phyloP scores from a whole-genome alignment of 2,329 filamentous ascomycete species.

The Venturia pyrina region DNA sequence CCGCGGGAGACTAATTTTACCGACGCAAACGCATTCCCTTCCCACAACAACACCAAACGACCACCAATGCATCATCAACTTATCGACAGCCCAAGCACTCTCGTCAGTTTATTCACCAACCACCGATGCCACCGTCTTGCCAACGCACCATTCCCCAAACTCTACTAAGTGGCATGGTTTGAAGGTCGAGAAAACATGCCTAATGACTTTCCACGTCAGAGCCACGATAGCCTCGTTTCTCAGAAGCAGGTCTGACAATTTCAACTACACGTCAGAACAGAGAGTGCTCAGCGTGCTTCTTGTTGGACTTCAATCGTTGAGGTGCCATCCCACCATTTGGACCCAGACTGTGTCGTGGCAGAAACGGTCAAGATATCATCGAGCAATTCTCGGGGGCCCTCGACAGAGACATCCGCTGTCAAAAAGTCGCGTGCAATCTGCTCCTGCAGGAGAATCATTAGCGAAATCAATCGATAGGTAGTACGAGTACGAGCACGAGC shows the following conservation, averaged over 20 bases:
- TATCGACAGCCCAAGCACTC: not conserved
- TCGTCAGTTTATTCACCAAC: not conserved
- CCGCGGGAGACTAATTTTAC: no score
- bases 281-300: not conserved
- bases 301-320: not conserved
- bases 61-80: constrained; percentile 3
- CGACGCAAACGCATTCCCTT: no score
- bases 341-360: constrained; percentile 12
- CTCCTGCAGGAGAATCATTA: constrained; percentile 23
- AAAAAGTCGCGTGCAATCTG: constrained; percentile 34
- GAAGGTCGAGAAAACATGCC: no score
- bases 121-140: constrained; percentile 8
- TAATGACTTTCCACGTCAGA: no score
- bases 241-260: no score
- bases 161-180: constrained; percentile 6
- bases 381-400: constrained; percentile 26
- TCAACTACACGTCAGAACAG: not conserved
- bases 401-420: constrained; percentile 23
- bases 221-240: no score
- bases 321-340: not conserved
- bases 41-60: constrained; percentile 9
- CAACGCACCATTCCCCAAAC: constrained; percentile 10
- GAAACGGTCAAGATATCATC: constrained; percentile 25
- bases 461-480: constrained; percentile 8
- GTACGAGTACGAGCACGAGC: constrained; percentile 16